These are phyloP conservation scores for Danielozyma ontarioensis DNA, from an alignment of 805 yeast genomes.

Conservation along the genomic window DNA sequence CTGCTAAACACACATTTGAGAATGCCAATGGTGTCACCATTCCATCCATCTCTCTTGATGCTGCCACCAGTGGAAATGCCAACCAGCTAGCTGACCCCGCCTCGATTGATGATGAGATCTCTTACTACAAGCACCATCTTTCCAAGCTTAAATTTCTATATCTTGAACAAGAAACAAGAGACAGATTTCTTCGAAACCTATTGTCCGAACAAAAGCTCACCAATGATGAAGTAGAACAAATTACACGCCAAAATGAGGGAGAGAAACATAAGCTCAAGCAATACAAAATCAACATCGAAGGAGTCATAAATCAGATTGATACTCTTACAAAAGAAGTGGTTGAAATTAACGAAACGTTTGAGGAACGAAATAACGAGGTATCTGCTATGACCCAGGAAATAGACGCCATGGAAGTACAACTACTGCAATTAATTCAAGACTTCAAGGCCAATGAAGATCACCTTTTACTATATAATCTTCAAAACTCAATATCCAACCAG, in stretches of 20 bases:
- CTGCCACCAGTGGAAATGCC: no score
- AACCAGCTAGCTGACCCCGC: no score
- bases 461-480: slow-evolving; percentile 7
- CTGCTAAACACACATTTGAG: slow-evolving; percentile 48
- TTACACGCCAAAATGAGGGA: slow-evolving; percentile 16
- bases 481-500: slow-evolving; percentile 4
- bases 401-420: slow-evolving; percentile 9
- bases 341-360: slow-evolving; percentile 18
- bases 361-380: slow-evolving; percentile 19
- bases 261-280: slow-evolving; percentile 18
- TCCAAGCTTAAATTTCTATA: slow-evolving; percentile 59
- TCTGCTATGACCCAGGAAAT: slow-evolving; percentile 21
- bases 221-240: slow-evolving; percentile 14
- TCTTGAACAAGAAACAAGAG: slow-evolving; percentile 68
- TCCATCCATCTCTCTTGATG: no score
- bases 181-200: slow-evolving; percentile 54
- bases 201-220: slow-evolving; percentile 21
- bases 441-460: slow-evolving; percentile 9
- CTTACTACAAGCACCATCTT: slow-evolving; percentile 36
- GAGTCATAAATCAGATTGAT: slow-evolving; percentile 23
- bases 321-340: slow-evolving; percentile 21
- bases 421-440: slow-evolving; percentile 5
- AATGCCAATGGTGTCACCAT: slow-evolving; percentile 83
- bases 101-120: slow-evolving; percentile 24
- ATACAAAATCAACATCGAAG: slow-evolving; percentile 20